These are phyloP conservation scores for Boletus subluridellus DNA, from an alignment of 1,284 basidiomycete genomes.

Conservation along the genomic window DNA sequence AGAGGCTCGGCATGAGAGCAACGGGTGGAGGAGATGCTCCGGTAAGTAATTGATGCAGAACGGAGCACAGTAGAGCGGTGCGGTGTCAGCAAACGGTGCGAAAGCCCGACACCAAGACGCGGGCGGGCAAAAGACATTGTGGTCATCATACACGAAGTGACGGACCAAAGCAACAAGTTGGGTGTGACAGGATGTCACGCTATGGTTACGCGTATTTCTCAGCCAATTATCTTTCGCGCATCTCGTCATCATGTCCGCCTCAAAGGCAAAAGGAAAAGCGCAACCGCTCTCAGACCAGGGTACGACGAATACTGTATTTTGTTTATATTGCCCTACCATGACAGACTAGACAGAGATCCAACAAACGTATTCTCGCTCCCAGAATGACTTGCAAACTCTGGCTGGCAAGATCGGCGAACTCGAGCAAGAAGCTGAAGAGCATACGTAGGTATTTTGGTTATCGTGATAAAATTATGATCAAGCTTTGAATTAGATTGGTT, in stretches of 20 bases:
- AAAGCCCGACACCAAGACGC: constrained; percentile 33
- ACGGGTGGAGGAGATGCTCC: constrained; percentile 33
- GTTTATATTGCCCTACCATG: constrained; percentile 32
- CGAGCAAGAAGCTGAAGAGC: constrained; percentile 90
- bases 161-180: constrained; percentile 5
- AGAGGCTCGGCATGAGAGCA: constrained; percentile 23
- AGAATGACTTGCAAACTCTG: constrained; percentile 80
- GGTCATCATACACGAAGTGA: constrained; percentile 28
- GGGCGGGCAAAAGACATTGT: constrained; percentile 50
- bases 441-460: constrained; percentile 50
- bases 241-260: constrained; percentile 39
- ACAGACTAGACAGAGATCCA: constrained; percentile 69
- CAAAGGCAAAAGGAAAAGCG: constrained; percentile 54
- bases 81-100: constrained; percentile 29
- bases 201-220: constrained; percentile 25
- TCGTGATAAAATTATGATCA: constrained; percentile 5
- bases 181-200: constrained; percentile 41
- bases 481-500: constrained; percentile 64
- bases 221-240: constrained; percentile 52
- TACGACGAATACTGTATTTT: constrained; percentile 34
- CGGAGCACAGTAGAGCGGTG: constrained; percentile 32
- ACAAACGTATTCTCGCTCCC: constrained; percentile 68
- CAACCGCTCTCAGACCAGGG: constrained; percentile 65
- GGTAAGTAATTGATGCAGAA: constrained; percentile 43
- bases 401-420: constrained; percentile 92